Percentiles rank a stretch among this genome's conserved stretches.
phyloP scores from a whole-genome alignment of 441 rosid genomes.

The Adansonia gregorii region DNA sequence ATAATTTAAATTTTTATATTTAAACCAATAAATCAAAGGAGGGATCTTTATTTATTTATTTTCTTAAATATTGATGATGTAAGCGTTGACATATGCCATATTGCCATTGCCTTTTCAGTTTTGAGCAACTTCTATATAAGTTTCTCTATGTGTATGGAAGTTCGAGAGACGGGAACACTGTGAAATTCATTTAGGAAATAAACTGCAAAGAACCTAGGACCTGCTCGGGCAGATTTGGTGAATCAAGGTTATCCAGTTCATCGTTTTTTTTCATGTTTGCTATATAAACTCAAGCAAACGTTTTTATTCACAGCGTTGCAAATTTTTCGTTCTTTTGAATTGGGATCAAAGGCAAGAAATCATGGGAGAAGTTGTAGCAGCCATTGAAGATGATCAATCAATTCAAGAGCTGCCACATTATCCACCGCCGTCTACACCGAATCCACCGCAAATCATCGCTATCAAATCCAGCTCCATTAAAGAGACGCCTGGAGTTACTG shows the following conservation, averaged over 20 bases:
- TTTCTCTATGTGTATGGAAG: too few species aligned
- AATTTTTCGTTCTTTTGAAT: neutral
- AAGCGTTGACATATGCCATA: too few species aligned
- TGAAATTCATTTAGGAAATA: too few species aligned
- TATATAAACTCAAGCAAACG: neutral
- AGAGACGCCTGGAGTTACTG: neutral
- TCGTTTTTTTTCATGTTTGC: neutral
- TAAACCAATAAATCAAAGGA: too few species aligned
- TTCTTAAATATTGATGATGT: too few species aligned
- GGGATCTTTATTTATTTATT: too few species aligned
- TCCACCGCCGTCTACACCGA: neutral
- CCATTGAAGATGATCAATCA: neutral
- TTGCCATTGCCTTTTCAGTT: too few species aligned
- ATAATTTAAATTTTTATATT: too few species aligned
- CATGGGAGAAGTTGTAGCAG: slow-evolving; percentile 12
- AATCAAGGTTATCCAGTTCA: neutral
- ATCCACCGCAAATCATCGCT: neutral
- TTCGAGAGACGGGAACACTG: too few species aligned
- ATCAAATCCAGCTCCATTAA: neutral
- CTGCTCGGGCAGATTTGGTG: too few species aligned
- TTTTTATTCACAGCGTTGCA: neutral
- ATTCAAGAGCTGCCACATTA: neutral
- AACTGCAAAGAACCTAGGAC: too few species aligned
- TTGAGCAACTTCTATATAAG: too few species aligned
- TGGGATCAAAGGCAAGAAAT: neutral